phyloP scores from a whole-genome alignment of 1,139 yeast genomes.

The Protomyces inouyei region DNA sequence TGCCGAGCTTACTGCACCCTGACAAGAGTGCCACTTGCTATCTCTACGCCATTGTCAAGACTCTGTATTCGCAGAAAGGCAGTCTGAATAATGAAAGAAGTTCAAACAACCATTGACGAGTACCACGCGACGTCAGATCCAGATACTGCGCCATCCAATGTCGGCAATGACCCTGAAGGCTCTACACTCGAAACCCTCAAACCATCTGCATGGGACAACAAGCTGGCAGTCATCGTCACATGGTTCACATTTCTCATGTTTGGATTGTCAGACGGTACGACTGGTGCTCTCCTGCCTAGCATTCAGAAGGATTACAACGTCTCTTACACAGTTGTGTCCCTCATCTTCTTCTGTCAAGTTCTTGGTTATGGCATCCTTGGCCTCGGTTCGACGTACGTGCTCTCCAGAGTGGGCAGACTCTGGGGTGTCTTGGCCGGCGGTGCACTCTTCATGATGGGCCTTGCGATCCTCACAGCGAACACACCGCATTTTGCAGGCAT shows the following conservation, averaged over 20 bases:
- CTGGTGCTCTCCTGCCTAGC: conserved; percentile 48
- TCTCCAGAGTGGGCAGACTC: conserved; percentile 13
- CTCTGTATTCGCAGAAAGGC: no score
- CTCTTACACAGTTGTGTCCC: conserved; percentile 45
- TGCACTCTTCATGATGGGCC: conserved; percentile 40
- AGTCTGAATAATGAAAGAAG: no score
- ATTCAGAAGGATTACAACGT: conserved; percentile 42
- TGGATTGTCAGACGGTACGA: conserved; percentile 47
- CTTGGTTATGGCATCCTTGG: conserved; percentile 47
- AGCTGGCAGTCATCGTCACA: conserved; percentile 4
- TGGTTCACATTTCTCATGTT: conserved; percentile 24
- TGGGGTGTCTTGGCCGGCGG: conserved; percentile 42
- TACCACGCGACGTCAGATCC: no score
- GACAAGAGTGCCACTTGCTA: no score
- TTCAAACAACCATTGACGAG: no score
- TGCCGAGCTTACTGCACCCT: no score
- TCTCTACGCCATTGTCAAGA: no score
- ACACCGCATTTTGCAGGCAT: conserved; percentile 44
- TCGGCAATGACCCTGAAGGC: no score
- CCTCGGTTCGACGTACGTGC: conserved; percentile 42
- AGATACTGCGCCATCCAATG: no score
- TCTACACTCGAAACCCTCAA: not conserved
- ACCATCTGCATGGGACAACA: conserved; percentile 13
- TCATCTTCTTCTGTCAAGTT: conserved; percentile 49
- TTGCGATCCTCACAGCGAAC: conserved; percentile 46